Evolutionary conservation across 2,329 filamentous ascomycete species (phyloP), one percentile per base, ranked within the genome.

Genomic region (Colletotrichum sp.): DNA sequence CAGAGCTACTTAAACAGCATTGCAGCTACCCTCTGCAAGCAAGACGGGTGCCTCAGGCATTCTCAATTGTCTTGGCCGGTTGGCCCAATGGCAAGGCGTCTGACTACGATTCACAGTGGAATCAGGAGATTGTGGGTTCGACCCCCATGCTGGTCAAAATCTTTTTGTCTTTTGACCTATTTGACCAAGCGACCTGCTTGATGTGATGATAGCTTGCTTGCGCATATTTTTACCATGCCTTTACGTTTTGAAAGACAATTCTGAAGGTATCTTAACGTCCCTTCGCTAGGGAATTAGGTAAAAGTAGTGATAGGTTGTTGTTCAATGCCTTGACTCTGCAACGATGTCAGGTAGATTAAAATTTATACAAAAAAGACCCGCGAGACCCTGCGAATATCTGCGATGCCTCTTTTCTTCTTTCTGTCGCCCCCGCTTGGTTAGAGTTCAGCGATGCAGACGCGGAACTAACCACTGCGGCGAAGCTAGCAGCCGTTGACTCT

Each of bases 1-100:
- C 0, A 5, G 1, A 4, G 8, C 15, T 38, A 38, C 36, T 38
- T 38, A 8, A 2, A 0, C 1, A 18, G 4, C 1, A 1, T 38
- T 38, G 4, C 36, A 18, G 36, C 8, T 1, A 0, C 0, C 1
- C 0, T 9, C 16, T 18, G 8, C 8, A n/a, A n/a, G 38, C 38
- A 43, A 65, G 70, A 74, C 34, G 74, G 48, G 9, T 26, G 16
- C 24, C 64, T 6, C 2, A 69, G 70, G 24, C 24, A 32, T 26
- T 69, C 57, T 38, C 2, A 38, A 52, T 52, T 76, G 70, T 76
- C 65, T 38, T 74, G 74, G 74, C 74, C 70, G 70, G 74, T 73
- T 85, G 82, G 82, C 81, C 82, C 81, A 83, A 83, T 85, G 84
- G 80, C 83, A 86, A 84, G 84, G 83, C 84, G 84, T 85, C 83